Conservation (phyloP, 208 protist genomes). For the Borovskyia barvae region DNA sequence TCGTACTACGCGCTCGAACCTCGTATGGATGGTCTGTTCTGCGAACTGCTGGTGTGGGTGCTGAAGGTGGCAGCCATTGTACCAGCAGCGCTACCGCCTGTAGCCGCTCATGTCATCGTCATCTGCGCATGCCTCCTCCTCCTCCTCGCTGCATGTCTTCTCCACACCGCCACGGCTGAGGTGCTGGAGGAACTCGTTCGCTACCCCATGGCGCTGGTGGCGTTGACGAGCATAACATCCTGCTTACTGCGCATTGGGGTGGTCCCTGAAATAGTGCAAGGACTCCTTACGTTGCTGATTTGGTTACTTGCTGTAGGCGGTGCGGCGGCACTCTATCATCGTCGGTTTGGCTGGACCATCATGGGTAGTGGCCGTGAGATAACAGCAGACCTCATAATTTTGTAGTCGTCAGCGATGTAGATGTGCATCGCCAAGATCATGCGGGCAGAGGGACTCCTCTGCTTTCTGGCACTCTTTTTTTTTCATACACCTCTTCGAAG, state of each 20-base stretch:
- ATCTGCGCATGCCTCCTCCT: constrained; percentile 7
- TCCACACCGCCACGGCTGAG: constrained; percentile 13
- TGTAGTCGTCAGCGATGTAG: no score
- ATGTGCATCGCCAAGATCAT: no score
- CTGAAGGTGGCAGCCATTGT: constrained; percentile 21
- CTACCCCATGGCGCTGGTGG: constrained; percentile 9
- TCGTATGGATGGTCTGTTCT: constrained; percentile 19
- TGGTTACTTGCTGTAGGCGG: constrained; percentile 12
- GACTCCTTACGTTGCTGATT: constrained; percentile 7
- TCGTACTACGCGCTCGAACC: constrained; percentile 27
- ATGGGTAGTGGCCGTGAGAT: constrained; percentile 20
- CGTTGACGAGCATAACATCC: constrained; percentile 4
- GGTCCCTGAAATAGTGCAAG: constrained; percentile 4
- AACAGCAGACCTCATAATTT: constrained; percentile 24
- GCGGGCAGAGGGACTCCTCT: no score
- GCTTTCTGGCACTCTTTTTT: neutral
- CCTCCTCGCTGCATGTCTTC: constrained; percentile 3
- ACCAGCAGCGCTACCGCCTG: constrained; percentile 2
- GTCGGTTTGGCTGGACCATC: constrained; percentile 21
- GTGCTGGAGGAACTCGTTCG: constrained; percentile 16
- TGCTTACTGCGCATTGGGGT: constrained; percentile 6
- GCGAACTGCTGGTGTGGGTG: constrained; percentile 23
- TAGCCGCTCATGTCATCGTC: constrained; percentile 2
- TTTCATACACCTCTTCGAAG: neutral
- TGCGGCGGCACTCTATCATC: constrained; percentile 6